Evolutionary conservation across 1,284 basidiomycete genomes (phyloP), one percentile per base, ranked within the genome.

Genomic region (Phaffia rhodozyma): DNA sequence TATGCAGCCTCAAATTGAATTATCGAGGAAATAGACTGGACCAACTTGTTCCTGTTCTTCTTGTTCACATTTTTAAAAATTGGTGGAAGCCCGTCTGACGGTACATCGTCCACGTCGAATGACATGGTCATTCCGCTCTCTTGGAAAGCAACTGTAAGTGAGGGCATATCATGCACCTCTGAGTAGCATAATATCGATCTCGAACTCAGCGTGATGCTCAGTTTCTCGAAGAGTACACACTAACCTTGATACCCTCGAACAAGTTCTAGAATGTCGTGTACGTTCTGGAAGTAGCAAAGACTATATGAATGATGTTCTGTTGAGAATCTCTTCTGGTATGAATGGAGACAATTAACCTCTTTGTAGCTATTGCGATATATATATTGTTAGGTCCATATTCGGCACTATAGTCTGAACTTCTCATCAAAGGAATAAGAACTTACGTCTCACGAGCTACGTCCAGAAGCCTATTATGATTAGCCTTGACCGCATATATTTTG

Each of bases 361-460:
- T 63, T 59, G 25, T 60, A 55, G 13, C 34, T 62, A 27, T 21
- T 3, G 29, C 13, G 9, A 20, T 16, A 30, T 1, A 34, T 3
- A 29, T 20, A 21, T 21, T 13, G 58, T 47, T 11, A 30, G 1
- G 23, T 6, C 23, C 18, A 30, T 52, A n/a, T 53, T 49, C 18
- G 49, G 48, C 30, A n/a, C 34, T 23, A 58, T 23, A 48, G 2
- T 32, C 38, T 49, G 30, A 48, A 18, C 3, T 5, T 3, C 20
- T n/a, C 34, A 51, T n/a, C 47, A 30, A 58, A 16, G 38, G 21
- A 21, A 5, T 7, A 43, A 16, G 21, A 21, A 47, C 50, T 43
- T 13, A 91, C 0, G 92, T 93, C 71, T 90, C 87, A 9, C 93
- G 82, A 0, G 92, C 93, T 3, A 97, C 88, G 68, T 97, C 92